These are phyloP conservation scores for Aspergillus pseudonomiae DNA, from an alignment of 2,329 filamentous ascomycete genomes.

Conservation along the genomic window DNA sequence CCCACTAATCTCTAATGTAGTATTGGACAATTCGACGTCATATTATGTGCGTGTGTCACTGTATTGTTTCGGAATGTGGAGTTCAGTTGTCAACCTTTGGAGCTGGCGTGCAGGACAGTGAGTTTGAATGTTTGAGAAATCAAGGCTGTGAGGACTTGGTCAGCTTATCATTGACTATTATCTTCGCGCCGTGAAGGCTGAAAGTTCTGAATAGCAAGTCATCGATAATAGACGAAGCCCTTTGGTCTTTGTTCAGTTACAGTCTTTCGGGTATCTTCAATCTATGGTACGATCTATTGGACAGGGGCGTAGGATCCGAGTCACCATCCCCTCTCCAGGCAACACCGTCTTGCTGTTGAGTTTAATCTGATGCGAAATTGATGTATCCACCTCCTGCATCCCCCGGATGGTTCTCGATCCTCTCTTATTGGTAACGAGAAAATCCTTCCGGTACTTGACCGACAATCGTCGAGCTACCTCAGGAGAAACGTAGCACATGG, in stretches of 20 bases:
- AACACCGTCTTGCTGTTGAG: not conserved
- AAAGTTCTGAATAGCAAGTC: not conserved
- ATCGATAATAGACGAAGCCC: not conserved
- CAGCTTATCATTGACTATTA: not conserved
- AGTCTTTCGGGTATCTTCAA: not conserved
- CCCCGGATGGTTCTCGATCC: constrained; percentile 1
- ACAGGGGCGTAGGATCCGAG: not conserved
- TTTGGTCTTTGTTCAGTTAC: not conserved
- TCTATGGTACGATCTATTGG: constrained; percentile 7
- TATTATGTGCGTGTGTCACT: not conserved
- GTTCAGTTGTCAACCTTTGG: not conserved
- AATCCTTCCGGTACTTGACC: not conserved
- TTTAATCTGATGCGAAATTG: constrained; percentile 2
- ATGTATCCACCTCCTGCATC: constrained; percentile 1
- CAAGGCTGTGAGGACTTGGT: not conserved
- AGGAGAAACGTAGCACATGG: not conserved
- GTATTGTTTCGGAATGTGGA: not conserved
- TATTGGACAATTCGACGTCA: not conserved
- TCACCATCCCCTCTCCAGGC: not conserved
- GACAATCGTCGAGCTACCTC: not conserved
- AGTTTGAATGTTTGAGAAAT: not conserved
- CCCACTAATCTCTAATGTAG: not conserved
- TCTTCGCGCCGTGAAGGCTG: not conserved
- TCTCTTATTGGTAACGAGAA: not conserved
- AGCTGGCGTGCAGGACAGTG: not conserved